Base-by-base conservation (phyloP, 768 basidiomycete species). In the Amanita inopinata region DNA sequence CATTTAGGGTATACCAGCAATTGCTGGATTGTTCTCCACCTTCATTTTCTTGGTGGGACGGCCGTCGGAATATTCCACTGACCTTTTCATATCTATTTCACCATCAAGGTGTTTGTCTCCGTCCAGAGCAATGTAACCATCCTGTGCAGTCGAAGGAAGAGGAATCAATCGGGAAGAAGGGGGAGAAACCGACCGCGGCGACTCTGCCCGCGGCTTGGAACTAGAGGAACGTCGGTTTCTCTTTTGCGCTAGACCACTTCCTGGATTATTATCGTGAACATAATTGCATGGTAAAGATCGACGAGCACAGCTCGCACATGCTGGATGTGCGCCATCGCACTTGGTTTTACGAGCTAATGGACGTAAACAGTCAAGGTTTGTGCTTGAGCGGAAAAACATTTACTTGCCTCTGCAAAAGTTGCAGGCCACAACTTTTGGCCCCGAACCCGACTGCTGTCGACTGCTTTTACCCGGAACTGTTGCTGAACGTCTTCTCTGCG, bases 401-500 rank as follows among this genome's bases (percentile, higher is more conserved):
- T 24, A 65, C 77, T 43, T 54, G 88, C 87, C 84, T 67, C 87
- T 74, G 61, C 87, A 90, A 57, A 86, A 86, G 61, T 89, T 87
- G 62, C 87, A 90, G 11, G 87, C 87, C 17, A 90, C 85, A 9
- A 88, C 82, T 56, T 89, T 89, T 34, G 85, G 83, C 8, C 86
- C 86, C 38, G 83, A 83, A 45, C 70, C 79, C 25, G 76, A 75
- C 37, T 68, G 61, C 53, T 72, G 69, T 48, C 78, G 75, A 41
- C 64, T 67, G 45, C 62, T 73, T 54, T 78, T 80, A 30, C 73
- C 79, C 34, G 78, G 78, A 9, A 82, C 71, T 5, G 83, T 81
- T 5, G 80, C 73, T 10, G 81, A 73, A 37, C 84, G 76, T 56
- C 78, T 79, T 52, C 84, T 66, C 59, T 78, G 77, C 19, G 76